phyloP scores from a whole-genome alignment of 1,139 yeast species.

The Protomyces pachydermus region DNA sequence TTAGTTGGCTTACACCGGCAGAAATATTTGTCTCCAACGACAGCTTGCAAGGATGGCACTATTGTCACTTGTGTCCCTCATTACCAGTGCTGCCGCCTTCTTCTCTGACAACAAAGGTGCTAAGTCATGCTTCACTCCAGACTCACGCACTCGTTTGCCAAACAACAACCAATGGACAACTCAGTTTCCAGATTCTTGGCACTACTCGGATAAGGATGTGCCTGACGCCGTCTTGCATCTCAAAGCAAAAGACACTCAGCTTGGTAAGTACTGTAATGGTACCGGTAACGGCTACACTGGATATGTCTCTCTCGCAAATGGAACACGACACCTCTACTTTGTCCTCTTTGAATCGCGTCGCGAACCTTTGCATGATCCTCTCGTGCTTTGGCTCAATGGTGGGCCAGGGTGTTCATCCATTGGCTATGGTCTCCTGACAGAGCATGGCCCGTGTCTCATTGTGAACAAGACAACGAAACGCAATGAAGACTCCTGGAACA shows the following conservation, averaged over 20 bases:
- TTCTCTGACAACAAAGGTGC: not conserved
- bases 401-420: conserved; percentile 95
- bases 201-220: too few species aligned
- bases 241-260: not conserved
- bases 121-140: too few species aligned
- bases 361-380: conserved; percentile 79
- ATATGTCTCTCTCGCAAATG: conserved; percentile 75
- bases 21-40: too few species aligned
- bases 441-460: conserved; percentile 80
- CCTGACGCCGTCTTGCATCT: not conserved
- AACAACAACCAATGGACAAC: too few species aligned
- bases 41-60: not conserved
- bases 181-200: too few species aligned
- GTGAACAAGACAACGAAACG: conserved; percentile 53
- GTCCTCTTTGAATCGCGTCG: conserved; percentile 89
- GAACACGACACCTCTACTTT: conserved; percentile 73
- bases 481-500: conserved; percentile 50
- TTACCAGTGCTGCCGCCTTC: not conserved
- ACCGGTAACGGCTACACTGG: conserved; percentile 53
- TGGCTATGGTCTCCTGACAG: conserved; percentile 87
- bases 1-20: too few species aligned
- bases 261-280: not conserved
- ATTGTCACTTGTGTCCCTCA: not conserved
- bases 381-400: conserved; percentile 74
- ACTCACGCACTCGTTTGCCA: too few species aligned